Base-by-base conservation (phyloP, 2,329 filamentous ascomycete species). In the Verticillium nubilum region DNA sequence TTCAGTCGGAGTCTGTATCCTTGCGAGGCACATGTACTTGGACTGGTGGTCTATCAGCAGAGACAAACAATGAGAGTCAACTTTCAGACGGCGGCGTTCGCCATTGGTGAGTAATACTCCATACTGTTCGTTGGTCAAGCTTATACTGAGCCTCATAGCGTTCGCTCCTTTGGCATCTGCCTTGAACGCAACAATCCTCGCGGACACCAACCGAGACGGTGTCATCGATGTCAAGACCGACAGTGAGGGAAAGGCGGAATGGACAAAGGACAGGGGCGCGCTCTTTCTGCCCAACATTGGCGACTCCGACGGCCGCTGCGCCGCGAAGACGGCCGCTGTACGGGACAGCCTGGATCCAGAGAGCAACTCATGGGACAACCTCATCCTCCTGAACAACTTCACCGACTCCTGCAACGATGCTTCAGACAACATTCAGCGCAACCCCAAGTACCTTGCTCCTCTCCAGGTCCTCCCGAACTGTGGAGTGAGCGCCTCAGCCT, bases 151-250 rank as follows among this genome's bases (percentile, higher is more conserved):
- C n/a, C 2, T 25, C 42, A 47, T 23, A 47, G 42, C 42, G 42
- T 47, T 7, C 42, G 42, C n/a, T 10, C 42, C n/a, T 47, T 19
- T 47, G n/a, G 9, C 42, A 5, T 47, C n/a, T 12, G 42, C 42
- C 42, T 5, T 47, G 42, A 47, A 23, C n/a, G 42, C 19, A 3
- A 47, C 42, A 9, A 70, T 70, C 3, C 62, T 64, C 9, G 73
- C 73, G n/a, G 74, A 76, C 60, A 73, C 67, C 9, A 74, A 76
- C 57, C 70, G 73, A 1, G 74, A 76, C 52, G 73, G 73, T 7
- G 52, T 58, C 0, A 66, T 74, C 31, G 70, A 74, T 60, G 52
- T 54, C 2, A 31, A 31, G 29, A 59, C 62, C 0, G 70, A 74
- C 37, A 19, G 62, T 0, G 12, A n/a, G 0, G 61, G 59, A 2